phyloP scores from a whole-genome alignment of 257 asterid species.

The Craterostigma plantagineum region DNA sequence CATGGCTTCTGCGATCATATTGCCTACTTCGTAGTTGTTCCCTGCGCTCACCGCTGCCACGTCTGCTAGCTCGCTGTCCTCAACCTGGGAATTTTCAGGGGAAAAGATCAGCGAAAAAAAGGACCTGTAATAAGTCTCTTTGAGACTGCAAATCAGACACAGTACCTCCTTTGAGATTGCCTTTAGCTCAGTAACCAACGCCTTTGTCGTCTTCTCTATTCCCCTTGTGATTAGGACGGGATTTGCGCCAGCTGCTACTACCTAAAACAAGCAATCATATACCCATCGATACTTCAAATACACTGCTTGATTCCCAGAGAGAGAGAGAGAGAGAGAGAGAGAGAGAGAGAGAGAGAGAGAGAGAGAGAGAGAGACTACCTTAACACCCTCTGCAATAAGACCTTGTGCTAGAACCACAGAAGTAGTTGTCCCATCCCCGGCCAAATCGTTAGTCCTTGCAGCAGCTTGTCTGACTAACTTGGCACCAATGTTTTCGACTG shows the following conservation, averaged over 20 bases:
- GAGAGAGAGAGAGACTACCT: neutral
- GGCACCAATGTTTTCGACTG: constrained; percentile 96
- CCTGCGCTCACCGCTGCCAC: constrained; percentile 99
- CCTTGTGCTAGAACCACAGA: constrained; percentile 99
- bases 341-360: too few species aligned
- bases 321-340: too few species aligned
- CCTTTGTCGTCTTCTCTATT: constrained; percentile 32
- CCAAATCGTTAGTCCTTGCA: constrained; percentile 93
- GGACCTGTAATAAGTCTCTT: neutral
- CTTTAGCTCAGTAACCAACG: constrained; percentile 36
- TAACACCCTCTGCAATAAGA: constrained; percentile 71
- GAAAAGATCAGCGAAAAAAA: neutral
- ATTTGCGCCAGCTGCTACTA: constrained; percentile 51
- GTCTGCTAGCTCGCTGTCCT: constrained; percentile 90
- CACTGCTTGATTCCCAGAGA: neutral
- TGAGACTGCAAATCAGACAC: too few species aligned
- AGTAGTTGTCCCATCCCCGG: constrained; percentile 98
- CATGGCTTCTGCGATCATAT: constrained; percentile 94
- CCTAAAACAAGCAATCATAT: constrained; percentile 13
- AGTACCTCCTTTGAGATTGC: constrained; percentile 38
- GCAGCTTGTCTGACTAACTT: constrained; percentile 97
- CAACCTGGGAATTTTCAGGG: constrained; percentile 53
- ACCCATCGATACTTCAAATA: neutral
- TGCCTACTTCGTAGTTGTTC: constrained; percentile 83
- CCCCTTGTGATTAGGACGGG: constrained; percentile 47